A percentile compares a stretch with the other conserved stretches of the same genome.
Conservation (phyloP, 1,284 basidiomycete species). For the Lignosus rhinocerotis region DNA sequence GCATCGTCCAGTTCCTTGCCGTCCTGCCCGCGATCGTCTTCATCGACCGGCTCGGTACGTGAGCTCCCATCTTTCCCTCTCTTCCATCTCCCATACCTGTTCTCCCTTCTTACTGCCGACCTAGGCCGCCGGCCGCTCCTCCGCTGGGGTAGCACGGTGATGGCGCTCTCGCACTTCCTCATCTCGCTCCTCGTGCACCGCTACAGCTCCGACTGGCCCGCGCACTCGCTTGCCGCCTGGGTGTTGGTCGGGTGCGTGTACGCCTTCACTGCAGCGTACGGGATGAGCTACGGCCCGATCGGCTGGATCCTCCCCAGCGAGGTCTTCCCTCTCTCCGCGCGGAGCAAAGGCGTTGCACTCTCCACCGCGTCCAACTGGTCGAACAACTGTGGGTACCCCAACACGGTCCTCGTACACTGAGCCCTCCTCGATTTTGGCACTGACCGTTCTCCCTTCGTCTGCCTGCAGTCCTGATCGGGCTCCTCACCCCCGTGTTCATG, state of each 20-base stretch:
- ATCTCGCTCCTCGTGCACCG: slow-evolving; percentile 66
- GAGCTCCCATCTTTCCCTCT: not conserved
- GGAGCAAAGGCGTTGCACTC: slow-evolving; percentile 81
- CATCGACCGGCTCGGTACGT: slow-evolving; percentile 72
- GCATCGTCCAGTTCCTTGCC: slow-evolving; percentile 76
- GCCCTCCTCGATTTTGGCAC: not conserved
- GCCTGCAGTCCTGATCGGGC: slow-evolving; percentile 70
- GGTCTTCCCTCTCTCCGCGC: slow-evolving; percentile 85
- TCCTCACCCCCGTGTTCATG: slow-evolving; percentile 76
- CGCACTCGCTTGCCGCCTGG: slow-evolving; percentile 62
- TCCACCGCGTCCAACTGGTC: slow-evolving; percentile 86
- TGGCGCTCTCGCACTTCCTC: slow-evolving; percentile 71
- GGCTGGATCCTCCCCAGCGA: slow-evolving; percentile 84
- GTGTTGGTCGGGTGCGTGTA: slow-evolving; percentile 72
- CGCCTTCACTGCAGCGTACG: slow-evolving; percentile 81
- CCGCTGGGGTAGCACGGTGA: slow-evolving; percentile 66
- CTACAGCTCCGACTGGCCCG: slow-evolving; percentile 55
- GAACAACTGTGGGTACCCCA: slow-evolving; percentile 62
- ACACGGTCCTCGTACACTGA: not conserved
- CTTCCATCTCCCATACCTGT: not conserved
- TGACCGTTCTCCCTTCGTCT: not conserved
- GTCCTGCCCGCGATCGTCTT: slow-evolving; percentile 73
- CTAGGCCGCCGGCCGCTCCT: slow-evolving; percentile 67
- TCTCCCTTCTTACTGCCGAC: not conserved
- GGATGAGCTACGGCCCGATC: slow-evolving; percentile 81